Percentiles rank a stretch among this genome's conserved stretches.
These are phyloP conservation scores for Silene coronaria DNA, from an alignment of 179 eudicot species.

Conservation along the genomic window DNA sequence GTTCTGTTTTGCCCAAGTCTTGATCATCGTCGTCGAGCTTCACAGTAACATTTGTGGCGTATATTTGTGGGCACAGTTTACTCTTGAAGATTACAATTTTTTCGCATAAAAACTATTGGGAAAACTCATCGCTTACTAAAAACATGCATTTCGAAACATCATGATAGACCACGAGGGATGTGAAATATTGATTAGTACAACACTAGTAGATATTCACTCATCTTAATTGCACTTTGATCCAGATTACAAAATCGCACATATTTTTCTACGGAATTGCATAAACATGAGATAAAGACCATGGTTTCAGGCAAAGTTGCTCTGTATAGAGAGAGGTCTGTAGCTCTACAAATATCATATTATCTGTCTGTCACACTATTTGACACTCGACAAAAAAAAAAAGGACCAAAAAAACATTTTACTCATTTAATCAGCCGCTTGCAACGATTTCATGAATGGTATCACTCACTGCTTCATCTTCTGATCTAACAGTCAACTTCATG, in stretches of 20 bases:
- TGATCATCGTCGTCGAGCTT: too few relatives aligned
- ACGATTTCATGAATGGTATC: conserved; percentile 89
- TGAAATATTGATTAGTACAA: too few relatives aligned
- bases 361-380: conserved; percentile 10
- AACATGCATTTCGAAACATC: too few relatives aligned
- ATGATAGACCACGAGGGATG: too few relatives aligned
- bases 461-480: conserved; percentile 73
- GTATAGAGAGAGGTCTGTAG: conserved; percentile 17
- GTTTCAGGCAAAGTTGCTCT: conserved; percentile 13
- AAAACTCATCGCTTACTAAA: too few relatives aligned
- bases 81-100: too few relatives aligned
- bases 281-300: conserved; percentile 12
- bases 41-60: too few relatives aligned
- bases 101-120: too few relatives aligned
- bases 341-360: conserved; percentile 24
- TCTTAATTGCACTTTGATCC: neutral
- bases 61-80: too few relatives aligned
- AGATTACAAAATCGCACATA: neutral
- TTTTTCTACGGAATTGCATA: conserved; percentile 8
- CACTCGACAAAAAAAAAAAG: conserved; percentile 2
- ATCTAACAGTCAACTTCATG: conserved; percentile 85
- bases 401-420: neutral
- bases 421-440: conserved; percentile 57
- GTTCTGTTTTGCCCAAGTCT: too few relatives aligned
- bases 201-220: too few relatives aligned